phyloP scores from a whole-genome alignment of 345 rosid genomes.

The Hibiscus tridactylites region DNA sequence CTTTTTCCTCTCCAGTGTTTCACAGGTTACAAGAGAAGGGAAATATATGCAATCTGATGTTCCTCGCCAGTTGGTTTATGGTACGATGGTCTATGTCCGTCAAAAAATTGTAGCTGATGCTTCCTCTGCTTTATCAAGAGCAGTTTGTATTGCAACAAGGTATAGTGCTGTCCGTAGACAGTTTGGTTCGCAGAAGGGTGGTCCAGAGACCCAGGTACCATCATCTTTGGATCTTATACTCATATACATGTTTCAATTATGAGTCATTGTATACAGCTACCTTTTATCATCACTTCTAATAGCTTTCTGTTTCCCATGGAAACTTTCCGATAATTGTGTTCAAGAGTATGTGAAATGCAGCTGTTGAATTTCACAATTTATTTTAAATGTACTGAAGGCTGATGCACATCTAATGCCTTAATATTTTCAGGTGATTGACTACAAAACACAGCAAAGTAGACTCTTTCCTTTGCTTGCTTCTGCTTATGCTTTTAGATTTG shows the following conservation, averaged over 20 bases:
- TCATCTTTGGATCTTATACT: not conserved
- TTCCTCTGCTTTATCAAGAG: constrained; percentile 75
- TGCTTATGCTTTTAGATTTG: constrained; percentile 96
- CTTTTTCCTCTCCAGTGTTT: constrained; percentile 36
- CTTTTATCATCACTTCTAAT: constrained; percentile 8
- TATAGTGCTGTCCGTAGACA: constrained; percentile 97
- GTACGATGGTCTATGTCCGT: constrained; percentile 92
- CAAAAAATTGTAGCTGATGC: constrained; percentile 86
- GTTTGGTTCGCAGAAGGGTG: constrained; percentile 68
- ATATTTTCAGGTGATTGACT: constrained; percentile 76
- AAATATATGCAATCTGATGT: constrained; percentile 67
- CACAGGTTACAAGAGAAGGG: constrained; percentile 90
- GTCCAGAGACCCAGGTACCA: constrained; percentile 79
- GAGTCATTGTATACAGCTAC: not conserved
- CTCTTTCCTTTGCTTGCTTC: constrained; percentile 98
- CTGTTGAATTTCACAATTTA: not conserved
- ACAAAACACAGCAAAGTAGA: constrained; percentile 91
- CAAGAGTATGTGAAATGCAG: not conserved
- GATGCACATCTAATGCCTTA: constrained; percentile 10
- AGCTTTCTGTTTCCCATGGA: not conserved
- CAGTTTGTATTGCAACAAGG: constrained; percentile 95
- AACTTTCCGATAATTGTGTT: not conserved
- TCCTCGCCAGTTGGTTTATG: constrained; percentile 85
- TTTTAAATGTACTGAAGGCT: not conserved
- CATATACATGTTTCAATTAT: not conserved